Percentiles rank a stretch among this genome's conserved stretches.
phyloP scores from a whole-genome alignment of 805 yeast genomes.

The Teunomyces panamensis region DNA sequence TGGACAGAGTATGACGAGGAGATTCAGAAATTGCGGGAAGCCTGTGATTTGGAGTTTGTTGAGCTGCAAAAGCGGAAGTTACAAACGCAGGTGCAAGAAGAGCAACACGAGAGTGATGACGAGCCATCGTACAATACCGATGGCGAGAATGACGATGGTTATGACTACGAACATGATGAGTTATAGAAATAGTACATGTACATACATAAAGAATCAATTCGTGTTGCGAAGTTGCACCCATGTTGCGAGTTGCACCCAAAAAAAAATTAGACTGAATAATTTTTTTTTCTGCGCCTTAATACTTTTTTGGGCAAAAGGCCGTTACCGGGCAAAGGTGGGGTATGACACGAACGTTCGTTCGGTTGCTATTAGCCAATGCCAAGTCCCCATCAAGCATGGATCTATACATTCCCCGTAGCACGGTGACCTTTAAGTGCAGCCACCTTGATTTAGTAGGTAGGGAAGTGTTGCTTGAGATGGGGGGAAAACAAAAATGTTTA shows the following conservation, averaged over 20 bases:
- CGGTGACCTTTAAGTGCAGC: not conserved
- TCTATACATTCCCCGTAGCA: not conserved
- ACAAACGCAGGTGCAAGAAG: not conserved
- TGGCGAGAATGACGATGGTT: not conserved
- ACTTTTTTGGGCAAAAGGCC: slow-evolving; percentile 1
- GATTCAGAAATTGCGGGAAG: slow-evolving; percentile 30
- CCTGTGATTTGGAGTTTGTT: not conserved
- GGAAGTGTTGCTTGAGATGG: too few relatives aligned
- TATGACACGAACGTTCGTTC: not conserved
- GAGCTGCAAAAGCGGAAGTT: slow-evolving; percentile 5
- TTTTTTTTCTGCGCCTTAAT: not conserved
- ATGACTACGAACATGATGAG: slow-evolving; percentile 8
- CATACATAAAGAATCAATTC: not conserved
- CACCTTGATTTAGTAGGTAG: too few relatives aligned
- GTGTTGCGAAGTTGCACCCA: slow-evolving; percentile 1
- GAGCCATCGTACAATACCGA: slow-evolving; percentile 4
- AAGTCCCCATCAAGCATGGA: too few relatives aligned
- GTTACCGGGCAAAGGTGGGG: not conserved
- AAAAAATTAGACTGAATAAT: not conserved
- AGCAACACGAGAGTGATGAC: slow-evolving; percentile 4
- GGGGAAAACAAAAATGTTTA: too few relatives aligned
- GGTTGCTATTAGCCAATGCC: too few relatives aligned
- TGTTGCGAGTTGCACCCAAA: not conserved
- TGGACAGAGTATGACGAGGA: slow-evolving; percentile 68
- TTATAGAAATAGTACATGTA: not conserved